Base-by-base conservation (phyloP, 345 rosid species). In the Hypericum perforatum region DNA sequence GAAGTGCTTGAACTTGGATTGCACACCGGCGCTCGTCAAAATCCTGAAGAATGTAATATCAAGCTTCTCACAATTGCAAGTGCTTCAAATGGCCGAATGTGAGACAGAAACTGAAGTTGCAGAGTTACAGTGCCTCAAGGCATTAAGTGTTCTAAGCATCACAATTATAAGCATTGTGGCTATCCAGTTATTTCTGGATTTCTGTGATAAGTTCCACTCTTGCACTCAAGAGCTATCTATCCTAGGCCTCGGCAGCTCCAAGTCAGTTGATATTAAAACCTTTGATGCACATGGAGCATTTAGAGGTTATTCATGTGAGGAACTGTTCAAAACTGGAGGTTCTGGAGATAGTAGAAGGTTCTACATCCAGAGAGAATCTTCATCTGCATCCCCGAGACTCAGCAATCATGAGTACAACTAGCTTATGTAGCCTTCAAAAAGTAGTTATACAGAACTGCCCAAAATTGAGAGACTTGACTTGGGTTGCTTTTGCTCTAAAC, bases 1-100 rank as follows among this genome's bases (percentile, higher is more conserved):
- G 12, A 66, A 22, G 43, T 60, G 44, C 42, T 12, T 72, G 44
- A 53, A 51, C n/a, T 14, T 72, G 52, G 53, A 60, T 47, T 0
- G 39, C 11, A 29, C 63, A 7, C 6, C 0, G 0, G 6, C 29
- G 8, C 60, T 66, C 15, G 8, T 11, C 1, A 53, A 6, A n/a
- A 69, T 65, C 7, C 76, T 69, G 9, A 0, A 7, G 43, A 38
- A 56, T 36, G 66, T 67, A 32, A 45, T 66, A 22, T 48, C 76
- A 11, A 36, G 37, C 54, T 55, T 71, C 15, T 43, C 52, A 5
- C 40, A 45, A 11, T 37, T 71, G 15, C 32, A 48, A 39, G 57
- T 71, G 8, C 53, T 61, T 29, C 32, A 50, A 46, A 53, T 62
- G 65, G 2, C 15, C 54, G 45, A 46, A 32, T 53, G 59, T 41